Evolutionary conservation across 1,139 yeast genomes (phyloP), one percentile per base, ranked within the genome.

Genomic region (Wickerhamomyces sp.): DNA sequence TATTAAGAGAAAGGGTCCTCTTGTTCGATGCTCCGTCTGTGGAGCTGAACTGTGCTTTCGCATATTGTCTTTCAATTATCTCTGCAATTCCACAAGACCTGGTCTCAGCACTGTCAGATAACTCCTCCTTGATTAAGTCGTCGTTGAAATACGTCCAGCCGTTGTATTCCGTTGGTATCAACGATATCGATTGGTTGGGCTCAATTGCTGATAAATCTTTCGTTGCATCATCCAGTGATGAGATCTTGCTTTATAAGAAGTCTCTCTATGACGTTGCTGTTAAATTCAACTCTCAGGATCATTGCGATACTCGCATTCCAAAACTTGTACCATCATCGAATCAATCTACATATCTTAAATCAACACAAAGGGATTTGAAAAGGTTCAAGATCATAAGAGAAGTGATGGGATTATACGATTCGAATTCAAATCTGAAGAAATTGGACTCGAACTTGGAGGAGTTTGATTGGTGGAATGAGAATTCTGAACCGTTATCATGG

Each of bases 221-320:
- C 51, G 64, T 83, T 28, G 91, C 83, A 1, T 69, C 77, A 14
- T 81, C 95, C 1, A 75, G 82, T 35, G 95, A 86, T 54, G 83
- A 78, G 39, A 75, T 85, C 17, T 54, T 84, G 31, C 59, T 76
- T 49, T 76, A 70, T 40, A 80, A 77, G 45, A 56, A 58, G 10
- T 68, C 69, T 13, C 47, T 79, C 2, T 84, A 72, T 53, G 93
- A 84, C 47, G 57, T 64, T 31, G 54, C 68, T 2, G 55, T 78
- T 14, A 57, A 50, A 34, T 36, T 70, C n/a, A 57, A 64, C 11
- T 31, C 45, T 16, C 54, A 53, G 17, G 56, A 55, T n/a, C 56
- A 52, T 12, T 19, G 35, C 6, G 10, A 9, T 5, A 46, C 52
- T 12, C 43, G 42, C 12, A 36, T 47, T n/a, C 60, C 62, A 4